Base-by-base conservation (phyloP, 495 filamentous ascomycete genomes). In the Xylona heveae region DNA sequence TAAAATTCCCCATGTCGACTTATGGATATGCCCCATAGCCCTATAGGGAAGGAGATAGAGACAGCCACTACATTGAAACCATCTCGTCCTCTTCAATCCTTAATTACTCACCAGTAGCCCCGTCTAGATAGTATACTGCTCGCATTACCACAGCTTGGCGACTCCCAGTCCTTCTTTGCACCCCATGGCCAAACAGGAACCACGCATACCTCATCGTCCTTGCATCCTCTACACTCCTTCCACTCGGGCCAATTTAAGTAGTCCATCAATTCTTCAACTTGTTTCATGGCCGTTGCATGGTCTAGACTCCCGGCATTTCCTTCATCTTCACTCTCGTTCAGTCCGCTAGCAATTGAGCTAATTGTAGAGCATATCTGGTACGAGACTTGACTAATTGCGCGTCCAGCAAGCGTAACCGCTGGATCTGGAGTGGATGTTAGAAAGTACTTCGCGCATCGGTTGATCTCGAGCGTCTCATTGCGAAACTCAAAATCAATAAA, bases 111-210 rank as follows among this genome's bases (percentile, higher is more conserved):
- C 23, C 23, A 25, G 23, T 25, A 25, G 7, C 23, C 23, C 7
- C 13, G 23, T 25, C 13, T 25, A 7, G 23, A 8, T 13, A 8
- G 23, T 25, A 25, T 7, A 25, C 23, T 13, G 13, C 8, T 25
- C 7, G 33, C 40, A 37, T 56, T 52, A 26, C 40, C 43, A 35
- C 67, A 72, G 25, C 49, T 47, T 1, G 69, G 69, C 13, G 54
- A 44, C 17, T 57, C 43, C 40, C 68, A 60, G 36, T 73, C 67
- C 13, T 63, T 52, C 0, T 51, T 40, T 0, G 55, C 55, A 0
- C 71, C 71, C 42, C 61, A 55, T 0, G 71, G 73, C 68, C 71
- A 77, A 45, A 76, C 68, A 0, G 73, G 64, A 2, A 72, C 41
- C n/a, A 71, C 58, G 48, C 71, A 76, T n/a, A 70, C 53, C 46